Evolutionary conservation across 2,329 filamentous ascomycete species (phyloP), one percentile per base, ranked within the genome.

Genomic region (Endoconidiophora laricicola): DNA sequence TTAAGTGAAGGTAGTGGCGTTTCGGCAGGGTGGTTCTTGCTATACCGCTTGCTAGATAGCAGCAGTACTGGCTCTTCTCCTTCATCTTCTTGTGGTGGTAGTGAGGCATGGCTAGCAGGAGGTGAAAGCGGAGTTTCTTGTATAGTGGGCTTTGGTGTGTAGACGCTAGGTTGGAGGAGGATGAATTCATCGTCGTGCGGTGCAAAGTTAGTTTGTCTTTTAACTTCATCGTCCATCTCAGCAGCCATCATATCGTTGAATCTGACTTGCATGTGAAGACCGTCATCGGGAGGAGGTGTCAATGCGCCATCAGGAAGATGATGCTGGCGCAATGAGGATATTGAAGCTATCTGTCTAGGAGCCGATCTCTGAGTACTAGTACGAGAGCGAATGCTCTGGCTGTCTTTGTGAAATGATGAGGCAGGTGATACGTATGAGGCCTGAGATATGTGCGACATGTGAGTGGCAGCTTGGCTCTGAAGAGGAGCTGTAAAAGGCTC

Each of bases 111-210:
- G 2, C 68, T 55, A 45, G 65, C 64, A 2, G 72, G 71, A 4
- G 72, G 72, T 1, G 71, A 68, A 20, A 69, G 57, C 2, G 72
- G 71, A 9, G 67, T 46, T 23, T 45, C 36, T n/a, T 20, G 29
- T n/a, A 20, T n/a, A 0, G 69, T 66, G 3, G 67, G 68, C 46
- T 68, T 64, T 0, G 75, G 75, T 0, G 72, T 76, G 56, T 78
- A 78, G 0, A 73, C 76, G 33, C 69, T 65, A 10, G 75, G 75
- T 54, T 78, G 74, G 3, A 79, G 63, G 20, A 78, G 65, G 52
- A 69, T 77, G 1, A 43, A 29, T 12, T 49, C 46, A n/a, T 52
- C 46, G 18, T 52, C 50, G 4, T 37, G 18, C 6, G 26, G 37
- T 3, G 50, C 37, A n/a, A 33, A 24, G 14, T 46, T 24, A 2